Conservation (phyloP, 306 rosid species). For the Dalbergia oliveri region DNA sequence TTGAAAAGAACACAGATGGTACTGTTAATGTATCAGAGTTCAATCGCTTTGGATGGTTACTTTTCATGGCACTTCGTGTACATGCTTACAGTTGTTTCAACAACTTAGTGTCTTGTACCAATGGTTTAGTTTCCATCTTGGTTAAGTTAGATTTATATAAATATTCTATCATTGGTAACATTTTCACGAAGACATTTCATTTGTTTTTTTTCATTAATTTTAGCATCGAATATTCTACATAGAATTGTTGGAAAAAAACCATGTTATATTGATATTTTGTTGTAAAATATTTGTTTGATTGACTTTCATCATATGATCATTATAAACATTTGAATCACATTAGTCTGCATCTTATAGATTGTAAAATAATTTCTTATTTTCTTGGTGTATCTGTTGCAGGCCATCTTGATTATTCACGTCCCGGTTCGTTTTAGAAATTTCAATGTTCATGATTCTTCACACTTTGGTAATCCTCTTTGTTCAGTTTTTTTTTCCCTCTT, state of each 20-base stretch:
- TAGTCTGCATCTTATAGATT: too few species aligned
- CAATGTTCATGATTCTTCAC: constrained; percentile 72
- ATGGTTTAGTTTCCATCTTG: constrained; percentile 89
- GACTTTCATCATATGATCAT: constrained; percentile 8
- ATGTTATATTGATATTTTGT: not conserved
- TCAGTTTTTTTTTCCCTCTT: too few species aligned
- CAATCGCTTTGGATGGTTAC: constrained; percentile 98
- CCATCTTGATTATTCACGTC: constrained; percentile 86
- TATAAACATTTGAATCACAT: too few species aligned
- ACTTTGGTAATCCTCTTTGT: constrained; percentile 67
- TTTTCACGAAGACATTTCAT: constrained; percentile 18
- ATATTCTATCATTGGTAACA: constrained; percentile 3
- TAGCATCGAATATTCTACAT: too few species aligned
- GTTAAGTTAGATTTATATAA: constrained; percentile 61
- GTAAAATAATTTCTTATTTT: constrained; percentile 41
- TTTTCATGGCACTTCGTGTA: constrained; percentile 94
- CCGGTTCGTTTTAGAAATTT: constrained; percentile 76
- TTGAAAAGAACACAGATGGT: constrained; percentile 54
- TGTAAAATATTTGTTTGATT: not conserved
- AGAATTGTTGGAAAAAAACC: constrained; percentile 3
- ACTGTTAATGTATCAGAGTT: constrained; percentile 68
- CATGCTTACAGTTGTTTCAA: constrained; percentile 90
- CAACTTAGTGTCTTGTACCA: constrained; percentile 91
- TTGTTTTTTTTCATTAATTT: constrained; percentile 5
- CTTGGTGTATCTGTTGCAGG: constrained; percentile 65